Evolutionary conservation across 2,329 filamentous ascomycete genomes (phyloP).

Genomic region (Orbilia ellipsospora): DNA sequence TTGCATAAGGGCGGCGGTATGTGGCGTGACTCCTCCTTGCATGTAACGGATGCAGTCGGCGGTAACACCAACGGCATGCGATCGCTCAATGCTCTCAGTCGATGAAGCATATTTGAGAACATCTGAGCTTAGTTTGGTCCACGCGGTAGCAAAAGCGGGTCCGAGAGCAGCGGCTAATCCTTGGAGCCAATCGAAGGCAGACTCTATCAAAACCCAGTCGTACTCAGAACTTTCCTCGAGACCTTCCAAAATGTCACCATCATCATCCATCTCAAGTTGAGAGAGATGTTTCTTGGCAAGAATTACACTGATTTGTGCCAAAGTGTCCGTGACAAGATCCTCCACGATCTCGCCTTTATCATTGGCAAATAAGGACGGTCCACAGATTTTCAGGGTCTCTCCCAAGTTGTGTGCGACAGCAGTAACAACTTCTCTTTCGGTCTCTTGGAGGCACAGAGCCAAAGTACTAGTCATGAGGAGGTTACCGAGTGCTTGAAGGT

Average conservation of each 20-base stretch:
- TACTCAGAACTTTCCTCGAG: conserved; percentile 86
- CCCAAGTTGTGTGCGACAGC: conserved; percentile 95
- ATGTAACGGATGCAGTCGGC: conserved; percentile 91
- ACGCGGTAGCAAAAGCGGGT: conserved; percentile 82
- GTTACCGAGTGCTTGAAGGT: conserved; percentile 85
- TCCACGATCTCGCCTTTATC: conserved; percentile 67
- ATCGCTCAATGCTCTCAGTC: conserved; percentile 86
- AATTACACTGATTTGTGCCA: conserved; percentile 79
- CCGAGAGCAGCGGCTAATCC: conserved; percentile 86
- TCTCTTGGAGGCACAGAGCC: conserved; percentile 86
- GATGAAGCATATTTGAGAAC: conserved; percentile 88
- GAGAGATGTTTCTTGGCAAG: conserved; percentile 91
- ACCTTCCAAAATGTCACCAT: conserved; percentile 75
- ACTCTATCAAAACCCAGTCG: conserved; percentile 97
- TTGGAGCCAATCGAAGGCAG: conserved; percentile 88
- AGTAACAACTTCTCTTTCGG: conserved; percentile 92
- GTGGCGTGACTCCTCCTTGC: conserved; percentile 81
- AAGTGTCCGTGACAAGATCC: conserved; percentile 72
- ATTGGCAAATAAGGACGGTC: conserved; percentile 82
- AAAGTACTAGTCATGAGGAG: conserved; percentile 86
- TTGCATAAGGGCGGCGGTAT: conserved; percentile 80
- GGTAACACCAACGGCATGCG: conserved; percentile 88
- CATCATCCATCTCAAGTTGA: conserved; percentile 85
- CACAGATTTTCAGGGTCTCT: conserved; percentile 88
- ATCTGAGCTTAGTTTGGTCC: conserved; percentile 95